Evolutionary conservation across 768 basidiomycete species (phyloP).

Genomic region (Kwoniella pini): DNA sequence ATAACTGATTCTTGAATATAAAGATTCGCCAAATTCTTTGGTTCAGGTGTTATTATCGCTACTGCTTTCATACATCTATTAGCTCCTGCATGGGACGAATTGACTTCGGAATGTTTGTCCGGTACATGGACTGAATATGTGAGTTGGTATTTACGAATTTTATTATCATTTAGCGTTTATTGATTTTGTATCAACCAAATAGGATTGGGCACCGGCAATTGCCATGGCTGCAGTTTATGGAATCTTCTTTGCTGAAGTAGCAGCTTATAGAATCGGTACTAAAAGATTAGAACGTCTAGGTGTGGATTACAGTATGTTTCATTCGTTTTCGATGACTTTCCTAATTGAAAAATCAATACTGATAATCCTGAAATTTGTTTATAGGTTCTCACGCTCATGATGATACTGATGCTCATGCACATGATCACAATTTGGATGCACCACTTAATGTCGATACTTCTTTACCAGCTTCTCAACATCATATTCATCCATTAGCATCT

Average conservation of each 20-base stretch:
- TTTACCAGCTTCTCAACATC: constrained; percentile 20
- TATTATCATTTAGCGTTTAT: no score
- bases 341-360: no score
- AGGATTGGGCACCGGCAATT: constrained; percentile 82
- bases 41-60: constrained; percentile 76
- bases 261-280: constrained; percentile 85
- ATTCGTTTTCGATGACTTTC: not conserved
- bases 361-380: no score
- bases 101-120: constrained; percentile 69
- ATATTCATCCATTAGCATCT: constrained; percentile 27
- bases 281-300: constrained; percentile 70
- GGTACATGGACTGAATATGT: constrained; percentile 75
- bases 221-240: constrained; percentile 76
- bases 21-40: constrained; percentile 86
- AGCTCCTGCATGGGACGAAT: constrained; percentile 69
- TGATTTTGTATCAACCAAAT: not conserved
- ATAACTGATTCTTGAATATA: no score
- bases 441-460: constrained; percentile 39
- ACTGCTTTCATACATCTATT: constrained; percentile 73
- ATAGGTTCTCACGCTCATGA: constrained; percentile 41
- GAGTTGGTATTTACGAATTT: no score
- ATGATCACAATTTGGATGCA: constrained; percentile 56
- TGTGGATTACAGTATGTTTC: constrained; percentile 52
- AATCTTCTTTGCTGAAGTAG: constrained; percentile 80
- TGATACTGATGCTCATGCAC: constrained; percentile 39